These are phyloP conservation scores for Mortierella sp. DNA, from an alignment of 371 early-diverging fungal species.

Conservation along the genomic window DNA sequence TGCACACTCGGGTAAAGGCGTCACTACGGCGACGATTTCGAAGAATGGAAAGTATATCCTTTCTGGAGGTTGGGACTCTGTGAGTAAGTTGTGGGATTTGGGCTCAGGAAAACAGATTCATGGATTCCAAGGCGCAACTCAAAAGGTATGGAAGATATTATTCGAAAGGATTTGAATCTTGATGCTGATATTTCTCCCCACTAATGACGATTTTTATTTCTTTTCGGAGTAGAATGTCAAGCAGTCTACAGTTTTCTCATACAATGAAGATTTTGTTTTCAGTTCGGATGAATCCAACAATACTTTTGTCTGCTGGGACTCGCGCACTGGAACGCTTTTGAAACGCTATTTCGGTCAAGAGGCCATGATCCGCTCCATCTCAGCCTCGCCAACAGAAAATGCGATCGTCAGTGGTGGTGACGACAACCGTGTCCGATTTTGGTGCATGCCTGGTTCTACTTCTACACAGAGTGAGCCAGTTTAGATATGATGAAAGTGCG, in stretches of 20 bases:
- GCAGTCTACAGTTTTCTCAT: constrained; percentile 70
- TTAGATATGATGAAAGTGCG: neutral
- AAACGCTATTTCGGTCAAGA: constrained; percentile 61
- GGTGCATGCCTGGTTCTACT: constrained; percentile 20
- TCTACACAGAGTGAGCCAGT: neutral
- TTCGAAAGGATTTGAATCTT: neutral
- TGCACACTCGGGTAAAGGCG: constrained; percentile 85
- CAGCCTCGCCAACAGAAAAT: constrained; percentile 71
- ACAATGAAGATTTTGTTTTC: constrained; percentile 85
- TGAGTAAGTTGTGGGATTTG: constrained; percentile 87
- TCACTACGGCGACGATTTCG: constrained; percentile 79
- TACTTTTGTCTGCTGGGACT: constrained; percentile 75
- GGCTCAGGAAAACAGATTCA: constrained; percentile 74
- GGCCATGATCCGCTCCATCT: constrained; percentile 72
- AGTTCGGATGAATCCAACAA: constrained; percentile 79
- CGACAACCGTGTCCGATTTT: constrained; percentile 49
- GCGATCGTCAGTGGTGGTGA: constrained; percentile 61
- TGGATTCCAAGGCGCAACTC: constrained; percentile 76
- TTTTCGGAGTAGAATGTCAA: constrained; percentile 35
- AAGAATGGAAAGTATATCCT: constrained; percentile 82
- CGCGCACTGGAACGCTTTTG: constrained; percentile 68
- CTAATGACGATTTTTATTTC: neutral
- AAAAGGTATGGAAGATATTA: constrained; percentile 62
- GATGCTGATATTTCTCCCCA: neutral
- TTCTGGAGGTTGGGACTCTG: constrained; percentile 84